Evolutionary conservation across 441 rosid genomes (phyloP).

Genomic region (Rhodomyrtus psidioides): DNA sequence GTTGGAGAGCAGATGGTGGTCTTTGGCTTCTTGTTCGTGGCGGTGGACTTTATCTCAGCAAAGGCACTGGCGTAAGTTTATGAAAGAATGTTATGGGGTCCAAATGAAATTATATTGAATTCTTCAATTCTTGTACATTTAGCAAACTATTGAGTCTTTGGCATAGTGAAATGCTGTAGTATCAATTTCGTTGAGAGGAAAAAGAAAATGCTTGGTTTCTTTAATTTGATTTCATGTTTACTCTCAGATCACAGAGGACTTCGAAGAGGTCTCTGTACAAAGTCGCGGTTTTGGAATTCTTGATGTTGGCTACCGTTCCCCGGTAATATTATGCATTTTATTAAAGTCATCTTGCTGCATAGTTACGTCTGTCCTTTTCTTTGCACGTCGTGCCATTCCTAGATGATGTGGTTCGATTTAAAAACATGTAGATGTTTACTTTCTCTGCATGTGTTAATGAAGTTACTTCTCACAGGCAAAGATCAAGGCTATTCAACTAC

Average conservation of each 20-base stretch:
- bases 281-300: slow-evolving; percentile 97
- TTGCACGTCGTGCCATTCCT: background rate
- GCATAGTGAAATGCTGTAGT: background rate
- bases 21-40: slow-evolving; percentile 99
- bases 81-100: background rate
- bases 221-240: background rate
- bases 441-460: background rate
- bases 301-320: slow-evolving; percentile 88
- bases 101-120: background rate
- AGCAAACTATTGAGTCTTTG: background rate
- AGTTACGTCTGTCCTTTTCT: background rate
- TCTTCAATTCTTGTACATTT: background rate
- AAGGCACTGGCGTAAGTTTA: slow-evolving; percentile 79
- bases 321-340: slow-evolving; percentile 31
- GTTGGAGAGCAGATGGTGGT: slow-evolving; percentile 98
- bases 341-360: background rate
- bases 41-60: slow-evolving; percentile 94
- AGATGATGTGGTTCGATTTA: background rate
- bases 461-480: background rate
- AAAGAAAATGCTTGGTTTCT: background rate
- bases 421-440: background rate
- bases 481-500: background rate
- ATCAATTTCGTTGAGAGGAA: background rate
- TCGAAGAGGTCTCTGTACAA: slow-evolving; percentile 86
- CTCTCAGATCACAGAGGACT: slow-evolving; percentile 70